A percentile compares a stretch with the other conserved stretches of the same genome.
Evolutionary conservation across 352 stramenopile species (phyloP).

Genomic region (Globisporangium paroecandrum): DNA sequence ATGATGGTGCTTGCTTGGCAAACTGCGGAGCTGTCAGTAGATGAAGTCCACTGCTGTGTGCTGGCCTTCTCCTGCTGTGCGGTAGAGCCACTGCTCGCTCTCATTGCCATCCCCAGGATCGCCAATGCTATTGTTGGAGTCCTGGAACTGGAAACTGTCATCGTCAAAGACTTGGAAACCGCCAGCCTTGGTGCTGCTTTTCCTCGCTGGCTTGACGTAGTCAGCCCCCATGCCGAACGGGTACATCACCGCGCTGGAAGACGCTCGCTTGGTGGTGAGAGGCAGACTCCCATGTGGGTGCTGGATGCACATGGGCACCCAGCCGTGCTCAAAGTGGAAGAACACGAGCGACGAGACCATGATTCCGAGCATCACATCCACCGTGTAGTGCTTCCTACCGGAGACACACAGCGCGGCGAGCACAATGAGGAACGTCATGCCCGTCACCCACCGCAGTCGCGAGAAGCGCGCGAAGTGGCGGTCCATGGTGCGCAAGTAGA

Average conservation of each 20-base stretch:
- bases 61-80: neutral
- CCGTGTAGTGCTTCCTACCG: constrained; percentile 72
- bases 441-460: constrained; percentile 46
- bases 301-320: constrained; percentile 53
- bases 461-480: constrained; percentile 47
- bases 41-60: constrained; percentile 11
- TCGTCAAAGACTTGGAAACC: constrained; percentile 37
- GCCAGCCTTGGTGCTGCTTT: constrained; percentile 19
- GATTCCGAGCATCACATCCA: constrained; percentile 67
- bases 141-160: constrained; percentile 12
- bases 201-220: neutral
- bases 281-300: constrained; percentile 11
- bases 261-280: neutral
- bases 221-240: neutral
- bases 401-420: constrained; percentile 55
- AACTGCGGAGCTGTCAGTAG: neutral
- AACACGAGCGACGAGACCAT: constrained; percentile 63
- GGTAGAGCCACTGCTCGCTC: constrained; percentile 1
- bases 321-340: constrained; percentile 78
- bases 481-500: constrained; percentile 62
- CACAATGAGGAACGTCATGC: constrained; percentile 42
- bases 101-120: neutral
- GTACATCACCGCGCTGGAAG: neutral
- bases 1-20: neutral
- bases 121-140: neutral